Evolutionary conservation across 371 early-diverging fungal species (phyloP), one percentile per base, ranked within the genome.

Genomic region (Zychaea mexicana): DNA sequence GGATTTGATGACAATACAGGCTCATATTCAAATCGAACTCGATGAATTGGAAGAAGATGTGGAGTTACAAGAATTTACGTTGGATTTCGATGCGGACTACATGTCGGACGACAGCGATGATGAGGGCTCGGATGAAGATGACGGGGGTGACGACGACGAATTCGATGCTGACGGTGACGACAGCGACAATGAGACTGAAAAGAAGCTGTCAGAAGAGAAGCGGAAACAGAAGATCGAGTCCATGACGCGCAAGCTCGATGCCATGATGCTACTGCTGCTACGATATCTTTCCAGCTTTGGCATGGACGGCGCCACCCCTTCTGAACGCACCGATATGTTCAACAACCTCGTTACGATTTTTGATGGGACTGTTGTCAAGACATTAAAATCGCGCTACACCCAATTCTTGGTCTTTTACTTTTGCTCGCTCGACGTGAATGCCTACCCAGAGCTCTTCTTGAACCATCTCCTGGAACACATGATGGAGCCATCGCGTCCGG

Each of bases 341-440:
- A 58, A 81, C 38, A 72, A 77, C 8, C 69, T 95, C 19, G 72
- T 97, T 26, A 84, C 84, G 28, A 85, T 94, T 26, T 98, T 98
- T 71, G 92, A 93, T 61, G 76, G 86, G 45, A 78, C 86, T 12
- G 82, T 97, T 31, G 74, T 98, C 47, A 91, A 91, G 12, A 98
- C 97, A 0, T 87, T 94, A 72, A 92, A 91, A 64, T 93, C 94
- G 27, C 87, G 96, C 12, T 94, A 94, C 78, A 92, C 94, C 0
- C 98, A 98, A 70, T 98, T 98, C 66, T 65, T 96, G 24, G 62
- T 94, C 42, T 98, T 97, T 67, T 94, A 94, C 74, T 78, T 86
- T 47, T 86, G 90, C 52, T 90, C 94, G 2, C 68, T 90, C 26
- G 83, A 90, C 55, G 57, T 79, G 10, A 68, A 77, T 55, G 62